phyloP scores from a whole-genome alignment of 805 yeast genomes.

The Millerozyma miso region DNA sequence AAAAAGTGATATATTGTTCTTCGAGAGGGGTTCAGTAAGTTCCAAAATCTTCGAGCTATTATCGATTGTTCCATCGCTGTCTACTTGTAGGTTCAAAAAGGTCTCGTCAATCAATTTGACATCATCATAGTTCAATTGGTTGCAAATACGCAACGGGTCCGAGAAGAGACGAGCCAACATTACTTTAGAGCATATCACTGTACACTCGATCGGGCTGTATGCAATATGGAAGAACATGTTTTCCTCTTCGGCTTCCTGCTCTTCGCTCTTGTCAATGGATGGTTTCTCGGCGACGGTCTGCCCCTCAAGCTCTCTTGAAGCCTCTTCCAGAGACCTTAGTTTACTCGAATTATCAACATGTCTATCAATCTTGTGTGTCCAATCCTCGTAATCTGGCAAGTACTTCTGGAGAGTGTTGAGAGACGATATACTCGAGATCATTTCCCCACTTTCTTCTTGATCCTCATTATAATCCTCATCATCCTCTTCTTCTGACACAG shows the following conservation, averaged over 20 bases:
- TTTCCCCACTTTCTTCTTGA: neutral
- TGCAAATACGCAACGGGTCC: conserved; percentile 34
- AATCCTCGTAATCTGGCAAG: neutral
- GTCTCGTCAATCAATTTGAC: conserved; percentile 39
- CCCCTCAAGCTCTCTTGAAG: neutral
- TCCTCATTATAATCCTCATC: conserved; percentile 13
- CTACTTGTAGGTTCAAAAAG: conserved; percentile 54
- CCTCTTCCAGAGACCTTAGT: neutral
- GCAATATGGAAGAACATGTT: conserved; percentile 56
- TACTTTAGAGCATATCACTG: conserved; percentile 48
- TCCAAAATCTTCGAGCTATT: conserved; percentile 49
- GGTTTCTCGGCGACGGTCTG: conserved; percentile 1
- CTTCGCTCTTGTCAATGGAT: conserved; percentile 8
- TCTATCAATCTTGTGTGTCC: neutral
- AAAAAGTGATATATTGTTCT: conserved; percentile 53
- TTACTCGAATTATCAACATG: conserved; percentile 8
- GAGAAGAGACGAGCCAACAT: conserved; percentile 36
- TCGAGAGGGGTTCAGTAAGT: conserved; percentile 55
- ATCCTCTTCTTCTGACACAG: neutral
- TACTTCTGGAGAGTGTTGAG: neutral
- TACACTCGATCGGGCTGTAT: conserved; percentile 59
- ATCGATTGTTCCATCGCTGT: conserved; percentile 54
- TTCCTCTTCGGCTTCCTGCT: conserved; percentile 28
- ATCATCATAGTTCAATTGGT: conserved; percentile 26
- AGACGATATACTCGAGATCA: neutral